These are phyloP conservation scores for Pseudevernia furfuracea DNA, from an alignment of 495 filamentous ascomycete species.

Conservation along the genomic window DNA sequence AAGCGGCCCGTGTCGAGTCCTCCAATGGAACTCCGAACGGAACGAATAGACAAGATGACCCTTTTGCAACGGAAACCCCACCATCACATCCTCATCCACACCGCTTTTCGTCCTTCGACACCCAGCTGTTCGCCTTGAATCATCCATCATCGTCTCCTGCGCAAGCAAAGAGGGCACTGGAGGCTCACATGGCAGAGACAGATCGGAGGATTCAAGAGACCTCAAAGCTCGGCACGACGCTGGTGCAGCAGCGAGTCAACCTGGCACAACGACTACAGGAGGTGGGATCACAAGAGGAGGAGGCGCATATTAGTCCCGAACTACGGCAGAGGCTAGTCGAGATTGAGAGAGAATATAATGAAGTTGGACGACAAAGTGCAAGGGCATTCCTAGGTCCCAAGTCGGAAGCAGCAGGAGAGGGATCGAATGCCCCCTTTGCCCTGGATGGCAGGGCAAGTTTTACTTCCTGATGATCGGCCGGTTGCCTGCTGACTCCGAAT, in stretches of 20 bases:
- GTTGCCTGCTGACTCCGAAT: not conserved
- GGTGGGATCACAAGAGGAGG: constrained; percentile 69
- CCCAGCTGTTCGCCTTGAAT: constrained; percentile 68
- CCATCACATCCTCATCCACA: constrained; percentile 45
- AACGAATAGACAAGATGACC: constrained; percentile 33
- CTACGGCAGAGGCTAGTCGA: constrained; percentile 75
- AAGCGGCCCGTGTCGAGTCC: not conserved
- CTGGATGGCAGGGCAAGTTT: constrained; percentile 37
- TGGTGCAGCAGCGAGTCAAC: constrained; percentile 76
- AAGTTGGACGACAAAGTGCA: constrained; percentile 83
- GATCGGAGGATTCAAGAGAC: constrained; percentile 86
- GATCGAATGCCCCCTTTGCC: constrained; percentile 55
- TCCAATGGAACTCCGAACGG: constrained; percentile 20
- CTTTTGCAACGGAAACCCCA: constrained; percentile 41
- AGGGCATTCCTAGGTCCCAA: constrained; percentile 79
- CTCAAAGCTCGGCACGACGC: constrained; percentile 73
- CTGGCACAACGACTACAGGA: constrained; percentile 75
- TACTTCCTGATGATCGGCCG: not conserved
- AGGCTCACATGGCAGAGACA: constrained; percentile 86
- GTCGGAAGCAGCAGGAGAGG: constrained; percentile 55
- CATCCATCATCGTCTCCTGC: constrained; percentile 65
- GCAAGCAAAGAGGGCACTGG: constrained; percentile 78
- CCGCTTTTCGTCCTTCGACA: constrained; percentile 72
- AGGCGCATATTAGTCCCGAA: constrained; percentile 76
- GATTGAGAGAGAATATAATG: constrained; percentile 90